phyloP scores from a whole-genome alignment of 768 basidiomycete genomes.

The Clavulina sp. region DNA sequence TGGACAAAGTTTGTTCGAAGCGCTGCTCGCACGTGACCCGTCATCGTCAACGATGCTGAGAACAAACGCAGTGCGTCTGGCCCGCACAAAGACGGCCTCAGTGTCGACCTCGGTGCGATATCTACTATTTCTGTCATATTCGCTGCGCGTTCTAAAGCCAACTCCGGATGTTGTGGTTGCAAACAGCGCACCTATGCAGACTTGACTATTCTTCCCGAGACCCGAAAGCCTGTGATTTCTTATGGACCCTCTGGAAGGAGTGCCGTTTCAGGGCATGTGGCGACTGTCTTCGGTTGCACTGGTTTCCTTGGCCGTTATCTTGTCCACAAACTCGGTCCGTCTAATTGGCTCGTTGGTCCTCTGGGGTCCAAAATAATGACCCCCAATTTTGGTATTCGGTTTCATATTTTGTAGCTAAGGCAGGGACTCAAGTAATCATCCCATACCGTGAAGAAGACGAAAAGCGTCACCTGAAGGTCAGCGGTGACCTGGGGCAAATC shows the following conservation, averaged over 20 bases:
- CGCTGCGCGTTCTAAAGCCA: no score
- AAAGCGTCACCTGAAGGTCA: constrained; percentile 73
- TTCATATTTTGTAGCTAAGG: constrained; percentile 24
- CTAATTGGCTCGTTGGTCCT: neutral
- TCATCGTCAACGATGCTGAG: neutral
- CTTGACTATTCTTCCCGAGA: constrained; percentile 6
- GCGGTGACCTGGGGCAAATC: constrained; percentile 94
- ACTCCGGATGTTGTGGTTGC: no score
- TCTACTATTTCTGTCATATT: neutral
- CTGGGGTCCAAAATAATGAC: neutral
- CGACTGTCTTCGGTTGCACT: constrained; percentile 93
- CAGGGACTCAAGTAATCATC: constrained; percentile 83
- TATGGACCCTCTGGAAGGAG: constrained; percentile 72
- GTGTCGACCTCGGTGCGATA: neutral
- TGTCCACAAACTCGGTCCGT: constrained; percentile 78
- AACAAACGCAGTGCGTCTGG: neutral
- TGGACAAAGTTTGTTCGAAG: neutral
- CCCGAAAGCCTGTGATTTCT: constrained; percentile 45
- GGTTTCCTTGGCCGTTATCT: constrained; percentile 91
- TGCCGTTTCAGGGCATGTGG: constrained; percentile 76
- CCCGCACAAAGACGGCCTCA: neutral
- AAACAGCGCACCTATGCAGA: constrained; percentile 7
- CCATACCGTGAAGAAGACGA: constrained; percentile 94
- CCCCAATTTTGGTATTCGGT: neutral
- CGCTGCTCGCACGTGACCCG: neutral